These are phyloP conservation scores for Xylaria hypoxylon DNA, from an alignment of 2,329 filamentous ascomycete species.

Conservation along the genomic window DNA sequence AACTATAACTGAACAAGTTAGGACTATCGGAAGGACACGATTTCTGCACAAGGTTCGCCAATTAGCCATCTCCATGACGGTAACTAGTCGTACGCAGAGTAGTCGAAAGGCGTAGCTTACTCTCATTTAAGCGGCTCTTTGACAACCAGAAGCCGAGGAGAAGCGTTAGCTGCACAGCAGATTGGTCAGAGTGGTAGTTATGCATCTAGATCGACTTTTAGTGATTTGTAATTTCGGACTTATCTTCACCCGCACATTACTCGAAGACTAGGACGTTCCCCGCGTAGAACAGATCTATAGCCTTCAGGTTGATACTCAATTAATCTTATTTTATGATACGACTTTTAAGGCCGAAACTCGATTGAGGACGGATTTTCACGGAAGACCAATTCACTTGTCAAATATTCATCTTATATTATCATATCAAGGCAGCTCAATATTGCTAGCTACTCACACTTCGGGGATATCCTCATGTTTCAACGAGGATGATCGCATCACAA, in stretches of 20 bases:
- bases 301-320: background rate
- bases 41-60: background rate
- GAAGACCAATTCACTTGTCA: background rate
- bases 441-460: background rate
- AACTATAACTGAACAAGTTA: constrained; percentile 1
- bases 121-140: background rate
- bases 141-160: constrained; percentile 26
- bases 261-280: background rate
- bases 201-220: background rate
- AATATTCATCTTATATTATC: background rate
- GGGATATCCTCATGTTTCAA: background rate
- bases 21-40: background rate
- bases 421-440: background rate
- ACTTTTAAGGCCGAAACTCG: background rate
- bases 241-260: background rate
- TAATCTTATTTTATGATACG: background rate
- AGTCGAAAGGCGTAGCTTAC: constrained; percentile 13
- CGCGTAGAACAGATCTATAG: background rate
- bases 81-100: background rate
- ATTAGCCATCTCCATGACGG: constrained; percentile 7
- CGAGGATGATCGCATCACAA: background rate
- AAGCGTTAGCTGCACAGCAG: background rate
- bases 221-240: background rate
- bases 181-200: background rate
- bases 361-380: too few species aligned